Evolutionary conservation across 495 filamentous ascomycete species (phyloP).

Genomic region (Penicillium angulare): DNA sequence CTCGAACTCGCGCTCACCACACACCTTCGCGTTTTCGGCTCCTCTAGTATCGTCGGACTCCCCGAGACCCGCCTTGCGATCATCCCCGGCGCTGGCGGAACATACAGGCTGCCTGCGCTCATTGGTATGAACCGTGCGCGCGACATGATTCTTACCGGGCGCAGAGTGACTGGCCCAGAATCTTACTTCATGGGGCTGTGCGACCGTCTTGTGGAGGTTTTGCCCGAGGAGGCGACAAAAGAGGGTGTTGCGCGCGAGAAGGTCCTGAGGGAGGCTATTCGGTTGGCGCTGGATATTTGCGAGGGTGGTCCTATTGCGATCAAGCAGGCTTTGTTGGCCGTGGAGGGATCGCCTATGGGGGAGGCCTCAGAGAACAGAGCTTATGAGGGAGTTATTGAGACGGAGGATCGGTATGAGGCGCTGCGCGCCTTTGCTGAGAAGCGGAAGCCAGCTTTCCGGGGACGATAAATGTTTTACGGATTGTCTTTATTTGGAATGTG

Average conservation of each 20-base stretch:
- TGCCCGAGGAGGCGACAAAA: slow-evolving; percentile 53
- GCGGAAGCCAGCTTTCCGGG: slow-evolving; percentile 81
- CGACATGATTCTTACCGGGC: slow-evolving; percentile 83
- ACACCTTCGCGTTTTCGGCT: slow-evolving; percentile 77
- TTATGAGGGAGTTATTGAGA: slow-evolving; percentile 76
- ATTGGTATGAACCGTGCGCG: slow-evolving; percentile 74
- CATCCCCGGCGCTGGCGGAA: slow-evolving; percentile 91
- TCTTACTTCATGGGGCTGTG: slow-evolving; percentile 82
- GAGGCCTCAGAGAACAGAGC: slow-evolving; percentile 73
- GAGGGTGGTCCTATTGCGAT: slow-evolving; percentile 82
- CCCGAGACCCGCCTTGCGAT: slow-evolving; percentile 92
- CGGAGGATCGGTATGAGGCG: slow-evolving; percentile 84
- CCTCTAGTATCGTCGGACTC: slow-evolving; percentile 70
- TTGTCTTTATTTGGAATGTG: too few species aligned
- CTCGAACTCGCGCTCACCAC: slow-evolving; percentile 87
- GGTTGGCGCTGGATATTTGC: slow-evolving; percentile 77
- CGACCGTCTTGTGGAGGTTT: slow-evolving; percentile 75
- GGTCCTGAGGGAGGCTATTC: slow-evolving; percentile 71
- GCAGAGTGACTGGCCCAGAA: slow-evolving; percentile 73
- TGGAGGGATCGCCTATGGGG: slow-evolving; percentile 55
- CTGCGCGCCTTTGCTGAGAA: slow-evolving; percentile 86
- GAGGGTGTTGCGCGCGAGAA: slow-evolving; percentile 56
- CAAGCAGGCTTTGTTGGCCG: slow-evolving; percentile 67
- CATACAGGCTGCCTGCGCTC: slow-evolving; percentile 74
- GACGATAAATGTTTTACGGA: slow-evolving; percentile 39